Percentiles rank a stretch among this genome's conserved stretches.
phyloP scores from a whole-genome alignment of 1,284 basidiomycete genomes.

The Ustilago hordei region DNA sequence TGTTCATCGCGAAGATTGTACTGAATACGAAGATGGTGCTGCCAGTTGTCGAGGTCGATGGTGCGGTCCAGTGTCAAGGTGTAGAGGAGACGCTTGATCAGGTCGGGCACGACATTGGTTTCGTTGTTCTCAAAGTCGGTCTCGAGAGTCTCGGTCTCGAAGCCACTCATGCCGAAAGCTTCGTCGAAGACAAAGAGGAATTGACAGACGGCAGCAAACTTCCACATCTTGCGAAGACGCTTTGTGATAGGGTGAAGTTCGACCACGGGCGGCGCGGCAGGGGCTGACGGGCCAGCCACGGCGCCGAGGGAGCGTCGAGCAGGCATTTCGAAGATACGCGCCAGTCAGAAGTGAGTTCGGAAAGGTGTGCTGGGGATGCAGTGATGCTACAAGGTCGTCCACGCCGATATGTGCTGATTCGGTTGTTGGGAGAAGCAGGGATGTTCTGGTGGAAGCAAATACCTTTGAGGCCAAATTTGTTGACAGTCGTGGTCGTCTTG shows the following conservation, averaged over 20 bases:
- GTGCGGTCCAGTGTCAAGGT: conserved; percentile 72
- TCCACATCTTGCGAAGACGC: conserved; percentile 62
- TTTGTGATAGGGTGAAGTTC: conserved; percentile 52
- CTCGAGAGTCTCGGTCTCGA: conserved; percentile 70
- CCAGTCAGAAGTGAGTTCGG: neutral
- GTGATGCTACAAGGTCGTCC: conserved; percentile 2
- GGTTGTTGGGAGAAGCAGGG: neutral
- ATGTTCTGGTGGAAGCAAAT: neutral
- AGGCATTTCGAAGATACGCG: conserved; percentile 18
- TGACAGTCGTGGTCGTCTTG: too few species aligned
- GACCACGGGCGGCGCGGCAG: conserved; percentile 22
- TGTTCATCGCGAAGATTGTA: conserved; percentile 50
- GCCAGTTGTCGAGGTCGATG: conserved; percentile 68
- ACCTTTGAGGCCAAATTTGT: neutral
- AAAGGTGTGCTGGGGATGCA: neutral
- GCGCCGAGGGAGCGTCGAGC: conserved; percentile 38
- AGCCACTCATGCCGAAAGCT: conserved; percentile 65
- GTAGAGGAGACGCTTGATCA: conserved; percentile 72
- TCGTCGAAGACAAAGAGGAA: conserved; percentile 68
- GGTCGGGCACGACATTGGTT: conserved; percentile 70
- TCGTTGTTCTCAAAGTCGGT: conserved; percentile 72
- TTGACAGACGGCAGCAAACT: conserved; percentile 68
- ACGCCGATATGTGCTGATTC: neutral
- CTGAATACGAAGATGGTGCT: conserved; percentile 50
- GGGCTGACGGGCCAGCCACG: conserved; percentile 40